Base-by-base conservation (phyloP, 2,329 filamentous ascomycete genomes). In the Epichloe uncinata region DNA sequence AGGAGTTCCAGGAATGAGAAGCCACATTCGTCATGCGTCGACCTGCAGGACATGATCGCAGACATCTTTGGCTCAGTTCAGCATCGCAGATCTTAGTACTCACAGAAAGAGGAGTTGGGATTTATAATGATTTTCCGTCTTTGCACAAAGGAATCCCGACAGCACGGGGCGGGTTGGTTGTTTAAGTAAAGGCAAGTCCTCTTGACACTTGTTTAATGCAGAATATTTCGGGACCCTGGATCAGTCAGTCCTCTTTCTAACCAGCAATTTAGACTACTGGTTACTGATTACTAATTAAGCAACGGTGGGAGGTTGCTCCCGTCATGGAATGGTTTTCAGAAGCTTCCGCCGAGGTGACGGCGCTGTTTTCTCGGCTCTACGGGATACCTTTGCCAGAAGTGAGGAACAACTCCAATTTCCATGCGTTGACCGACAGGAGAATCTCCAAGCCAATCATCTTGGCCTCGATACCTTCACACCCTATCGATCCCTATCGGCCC, bases 401-500 rank as follows among this genome's bases (percentile, higher is more conserved):
- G 18, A 47, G 18, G 7, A 40, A 26, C 18, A 16, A 13, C 22
- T 12, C 45, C 13, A 36, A n/a, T n/a, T 47, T 47, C 9, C 34
- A 8, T 33, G 34, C 45, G 3, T 37, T 47, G 18, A 47, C 13
- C 22, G 35, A 40, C 7, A 47, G 18, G 16, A 41, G 12, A 36
- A 38, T 47, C 18, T 36, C 34, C 12, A 20, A 20, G 5, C 15
- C 33, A 20, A 47, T 47, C 13, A 37, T 51, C 13, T 37, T 51
- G 16, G 50, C 50, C 12, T 51, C 50, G 3, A 48, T 51, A 11
- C 50, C 50, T 43, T 16, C 41, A 8, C 13, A 38, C 33, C 41
- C 33, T 20, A 45, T 40, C 20, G 45, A 44, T 5, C 42, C 50
- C 9, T 51, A 51, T 47, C 50, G 50, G 9, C 50, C 50, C 11